Evolutionary conservation across 306 rosid genomes (phyloP).

Genomic region (Arachis stenosperma): DNA sequence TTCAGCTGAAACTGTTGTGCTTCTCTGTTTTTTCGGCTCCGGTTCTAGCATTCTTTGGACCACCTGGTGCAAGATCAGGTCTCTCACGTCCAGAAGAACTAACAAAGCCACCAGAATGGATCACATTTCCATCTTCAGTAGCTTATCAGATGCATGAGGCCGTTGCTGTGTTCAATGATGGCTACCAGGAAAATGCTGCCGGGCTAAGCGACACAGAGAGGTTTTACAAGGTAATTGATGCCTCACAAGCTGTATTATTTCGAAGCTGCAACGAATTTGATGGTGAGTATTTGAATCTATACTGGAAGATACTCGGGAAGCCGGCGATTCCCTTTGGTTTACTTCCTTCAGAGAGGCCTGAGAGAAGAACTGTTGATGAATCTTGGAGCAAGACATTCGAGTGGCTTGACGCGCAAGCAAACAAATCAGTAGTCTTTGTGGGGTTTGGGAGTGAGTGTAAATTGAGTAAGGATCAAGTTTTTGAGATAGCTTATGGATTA

Average conservation of each 20-base stretch:
- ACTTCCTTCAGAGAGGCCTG: conserved; percentile 38
- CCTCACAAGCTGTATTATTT: conserved; percentile 28
- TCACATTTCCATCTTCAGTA: conserved; percentile 32
- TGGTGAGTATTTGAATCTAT: conserved; percentile 41
- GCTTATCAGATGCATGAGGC: conserved; percentile 27
- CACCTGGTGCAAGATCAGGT: not conserved
- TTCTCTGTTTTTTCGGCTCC: conserved; percentile 20
- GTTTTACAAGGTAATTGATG: not conserved
- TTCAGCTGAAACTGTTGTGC: not conserved
- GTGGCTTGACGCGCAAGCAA: conserved; percentile 50
- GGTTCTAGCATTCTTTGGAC: not conserved
- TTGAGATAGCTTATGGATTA: conserved; percentile 52
- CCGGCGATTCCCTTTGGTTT: conserved; percentile 52
- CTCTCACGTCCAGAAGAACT: not conserved
- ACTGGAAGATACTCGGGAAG: conserved; percentile 25
- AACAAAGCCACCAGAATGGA: conserved; percentile 19
- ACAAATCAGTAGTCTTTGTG: conserved; percentile 48
- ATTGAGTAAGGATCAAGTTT: conserved; percentile 43
- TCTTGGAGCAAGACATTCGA: conserved; percentile 28
- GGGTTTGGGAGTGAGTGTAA: conserved; percentile 58
- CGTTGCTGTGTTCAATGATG: too few species aligned
- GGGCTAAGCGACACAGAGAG: not conserved
- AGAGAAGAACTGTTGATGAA: not conserved
- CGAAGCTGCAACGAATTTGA: conserved; percentile 43
- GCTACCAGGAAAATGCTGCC: too few species aligned